Base-by-base conservation (phyloP, 345 rosid genomes). In the Litchi chinensis region DNA sequence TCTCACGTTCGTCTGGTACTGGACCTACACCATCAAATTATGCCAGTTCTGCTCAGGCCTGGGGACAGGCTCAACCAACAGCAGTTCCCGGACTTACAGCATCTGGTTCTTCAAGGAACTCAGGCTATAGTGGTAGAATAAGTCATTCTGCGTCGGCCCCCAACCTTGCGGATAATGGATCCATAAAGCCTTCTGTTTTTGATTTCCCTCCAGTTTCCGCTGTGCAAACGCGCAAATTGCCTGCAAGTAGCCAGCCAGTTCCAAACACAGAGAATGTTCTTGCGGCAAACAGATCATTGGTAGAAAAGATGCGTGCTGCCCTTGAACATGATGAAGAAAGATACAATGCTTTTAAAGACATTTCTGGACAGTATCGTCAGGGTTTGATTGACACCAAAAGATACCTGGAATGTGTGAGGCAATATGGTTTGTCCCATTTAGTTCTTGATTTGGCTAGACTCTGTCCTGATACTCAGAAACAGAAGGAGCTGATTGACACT, bases 191-290 rank as follows among this genome's bases (percentile, higher is more conserved):
- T 22, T 82, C 89, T 57, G 37, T 48, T 77, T 82, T 87, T 3
- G 96, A 90, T 79, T 94, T 97, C 75, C 98, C 98, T 66, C 97
- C 97, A 0, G 93, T 94, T 83, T 91, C 95, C 67, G 84, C 95
- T 16, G 76, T 75, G 56, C 88, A 77, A 63, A 69, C 84, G 28
- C 87, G 68, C 52, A 90, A 83, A 80, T 37, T 71, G 44, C 80
- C 91, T 41, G 22, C 86, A 19, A 80, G 70, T 41, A 78, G 67
- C 76, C 88, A 85, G 68, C 83, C 82, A 13, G 68, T 70, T 28
- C 84, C 71, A 10, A 76, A 78, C 9, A 86, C 79, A 65, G 88
- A 79, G 76, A 88, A 92, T 81, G 91, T 91, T 78, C 98, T 92
- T 13, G 83, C 90, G 62, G 95, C 97, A 39, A 94, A 97, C 85